Conservation (phyloP, 164 flowering plant species). For the Vitis rotundifolia region DNA sequence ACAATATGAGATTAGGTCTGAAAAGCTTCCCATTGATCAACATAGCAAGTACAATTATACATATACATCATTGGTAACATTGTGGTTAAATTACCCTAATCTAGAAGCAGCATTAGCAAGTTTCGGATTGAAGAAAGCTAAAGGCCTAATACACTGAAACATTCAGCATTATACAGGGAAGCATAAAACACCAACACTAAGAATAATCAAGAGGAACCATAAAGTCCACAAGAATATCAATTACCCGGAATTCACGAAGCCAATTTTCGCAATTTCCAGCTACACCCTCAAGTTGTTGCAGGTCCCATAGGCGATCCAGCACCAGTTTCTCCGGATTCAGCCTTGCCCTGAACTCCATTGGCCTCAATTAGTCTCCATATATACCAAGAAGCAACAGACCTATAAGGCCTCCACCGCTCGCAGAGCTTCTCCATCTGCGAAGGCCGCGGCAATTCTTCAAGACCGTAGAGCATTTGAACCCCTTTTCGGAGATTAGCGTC, state of each 20-base stretch:
- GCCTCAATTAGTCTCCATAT: background rate
- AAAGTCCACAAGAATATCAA: background rate
- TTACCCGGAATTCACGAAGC: background rate
- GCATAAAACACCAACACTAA: background rate
- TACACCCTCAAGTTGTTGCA: too few relatives aligned
- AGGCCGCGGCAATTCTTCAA: conserved; percentile 1
- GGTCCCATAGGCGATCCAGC: background rate
- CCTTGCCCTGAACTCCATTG: background rate
- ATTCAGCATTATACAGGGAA: background rate
- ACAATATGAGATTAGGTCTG: too few relatives aligned
- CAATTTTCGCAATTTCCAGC: background rate
- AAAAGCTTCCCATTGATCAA: background rate
- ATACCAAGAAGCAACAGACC: conserved; percentile 2
- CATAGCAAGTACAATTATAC: background rate
- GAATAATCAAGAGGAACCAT: background rate
- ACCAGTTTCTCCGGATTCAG: background rate
- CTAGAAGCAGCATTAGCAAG: too few relatives aligned
- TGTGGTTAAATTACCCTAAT: too few relatives aligned
- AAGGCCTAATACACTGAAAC: background rate
- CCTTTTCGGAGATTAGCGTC: conserved; percentile 1
- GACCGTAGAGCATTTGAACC: background rate
- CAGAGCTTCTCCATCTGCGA: conserved; percentile 7
- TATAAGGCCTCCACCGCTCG: background rate
- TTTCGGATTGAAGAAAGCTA: background rate
- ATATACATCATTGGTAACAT: background rate